Evolutionary conservation across 768 basidiomycete genomes (phyloP), one percentile per base, ranked within the genome.

Genomic region (Boletus pseudo-olivaceus): DNA sequence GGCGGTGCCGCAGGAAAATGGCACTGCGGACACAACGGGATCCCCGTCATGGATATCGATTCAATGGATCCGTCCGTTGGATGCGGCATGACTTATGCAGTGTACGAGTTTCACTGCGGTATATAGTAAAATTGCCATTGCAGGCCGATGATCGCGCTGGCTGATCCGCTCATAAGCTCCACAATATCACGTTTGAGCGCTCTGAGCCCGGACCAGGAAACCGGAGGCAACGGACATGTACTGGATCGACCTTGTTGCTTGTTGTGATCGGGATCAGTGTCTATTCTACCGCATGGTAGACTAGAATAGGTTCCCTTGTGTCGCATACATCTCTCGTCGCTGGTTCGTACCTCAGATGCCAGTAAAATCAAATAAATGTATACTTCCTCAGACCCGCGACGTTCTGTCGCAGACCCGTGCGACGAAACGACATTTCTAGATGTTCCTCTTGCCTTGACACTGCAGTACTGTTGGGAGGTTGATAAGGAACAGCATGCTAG

Each of bases 41-140:
- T 50, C 58, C 9, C 63, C 70, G 0, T 62, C 71, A 29, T 83
- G 82, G 81, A 73, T 82, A 48, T 66, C 64, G 5, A 70, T 72
- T 30, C 59, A 68, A 47, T 81, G 77, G 74, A 61, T 78, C 46
- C 70, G 79, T 32, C 64, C 71, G 5, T 57, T 79, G 53, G 69
- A 73, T 37, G 69, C 69, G 20, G 50, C 54, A 17, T 66, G 49
- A 56, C 12, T 34, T 4, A 23, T 23, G 27, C 12, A 14, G 15
- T n/a, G 26, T 4, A 27, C 17, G 11, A 14, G 8, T 33, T 11
- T 17, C 55, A 27, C 15, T 27, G 6, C 6, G 7, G 23, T 20
- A 20, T 26, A 5, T 35, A 27, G 20, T 35, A 7, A 37, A 47
- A 32, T 5, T 1, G 23, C 39, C 23, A 15, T 15, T 4, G 32